A percentile compares a stretch with the other conserved stretches of the same genome.
These are phyloP conservation scores for Saccharomyces hybrid DNA, from an alignment of 1,139 yeast genomes.

Conservation along the genomic window DNA sequence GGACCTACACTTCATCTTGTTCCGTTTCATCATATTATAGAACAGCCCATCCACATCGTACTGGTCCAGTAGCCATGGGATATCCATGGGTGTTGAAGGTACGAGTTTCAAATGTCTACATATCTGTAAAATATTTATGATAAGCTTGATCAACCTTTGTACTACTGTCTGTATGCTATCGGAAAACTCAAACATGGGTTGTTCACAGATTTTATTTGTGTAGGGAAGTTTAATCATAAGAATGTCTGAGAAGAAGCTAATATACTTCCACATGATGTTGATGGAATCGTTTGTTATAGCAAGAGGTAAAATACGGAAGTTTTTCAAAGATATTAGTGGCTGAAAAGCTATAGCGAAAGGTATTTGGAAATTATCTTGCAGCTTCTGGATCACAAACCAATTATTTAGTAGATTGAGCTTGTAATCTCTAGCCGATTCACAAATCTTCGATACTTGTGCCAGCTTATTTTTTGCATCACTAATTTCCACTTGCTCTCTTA, in stretches of 20 bases:
- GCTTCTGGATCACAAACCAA: conserved; percentile 20
- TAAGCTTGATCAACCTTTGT: conserved; percentile 12
- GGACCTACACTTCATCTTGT: conserved; percentile 8
- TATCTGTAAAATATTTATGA: conserved; percentile 14
- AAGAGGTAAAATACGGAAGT: conserved; percentile 14
- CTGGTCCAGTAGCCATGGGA: conserved; percentile 14
- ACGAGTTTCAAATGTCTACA: conserved; percentile 12
- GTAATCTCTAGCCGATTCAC: conserved; percentile 8
- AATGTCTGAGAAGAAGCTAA: conserved; percentile 11
- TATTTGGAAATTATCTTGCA: conserved; percentile 16
- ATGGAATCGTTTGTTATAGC: conserved; percentile 15
- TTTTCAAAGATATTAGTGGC: conserved; percentile 23
- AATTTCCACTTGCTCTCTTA: conserved; percentile 1
- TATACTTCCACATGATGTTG: conserved; percentile 18
- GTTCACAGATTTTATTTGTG: conserved; percentile 3
- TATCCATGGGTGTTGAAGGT: conserved; percentile 12
- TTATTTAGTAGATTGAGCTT: conserved; percentile 13
- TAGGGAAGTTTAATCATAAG: conserved; percentile 13
- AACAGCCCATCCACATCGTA: conserved; percentile 24
- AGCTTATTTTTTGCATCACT: conserved; percentile 7
- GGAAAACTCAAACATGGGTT: conserved; percentile 9
- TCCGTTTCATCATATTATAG: conserved; percentile 12
- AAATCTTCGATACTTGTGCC: conserved; percentile 11
- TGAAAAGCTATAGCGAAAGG: conserved; percentile 23
- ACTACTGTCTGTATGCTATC: not conserved